Base-by-base conservation (phyloP, 2,329 filamentous ascomycete species). In the Colletotrichum sp. region DNA sequence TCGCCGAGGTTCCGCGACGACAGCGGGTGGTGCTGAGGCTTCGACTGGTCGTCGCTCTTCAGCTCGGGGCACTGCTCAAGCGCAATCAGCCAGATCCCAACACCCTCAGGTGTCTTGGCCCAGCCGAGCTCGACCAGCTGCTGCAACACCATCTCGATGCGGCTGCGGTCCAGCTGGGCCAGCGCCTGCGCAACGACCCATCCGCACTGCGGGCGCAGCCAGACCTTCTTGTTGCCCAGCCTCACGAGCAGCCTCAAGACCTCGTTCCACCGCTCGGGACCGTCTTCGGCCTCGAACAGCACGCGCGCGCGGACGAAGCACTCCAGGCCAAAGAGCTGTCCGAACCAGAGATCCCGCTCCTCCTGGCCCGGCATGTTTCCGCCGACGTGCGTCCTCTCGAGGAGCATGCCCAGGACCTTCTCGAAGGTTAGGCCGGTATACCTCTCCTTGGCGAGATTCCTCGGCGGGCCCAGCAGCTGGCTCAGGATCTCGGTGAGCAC, bases 141-240 rank as follows among this genome's bases (percentile, higher is more conserved):
- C 30, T 88, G 85, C 80, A 93, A 89, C 1, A 91, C 91, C 44
- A 64, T 59, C 72, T 92, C 90, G 72, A 89, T 86, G 79, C 90
- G 85, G 71, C 28, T 24, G 21, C 65, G 64, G 49, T 87, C 86
- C 87, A 91, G 91, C 80, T 93, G 92, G 36, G 90, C 89, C 49
- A 97, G 84, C 16, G 93, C 92, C 81, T 95, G 92, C 60, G 94
- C 93, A 30, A 98, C 88, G 64, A 97, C 92, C 89, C 93, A 95
- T 36, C 95, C 95, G 80, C 95, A 98, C 83, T 98, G 95, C 80
- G 96, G 93, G 77, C 95, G 92, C 79, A 99, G 89, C 96, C 96
- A 98, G 36, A 95, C 92, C 84, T 98, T 98, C 85, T 95, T 95
- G 80, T 92, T 91, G 55, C 94, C 92, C 76, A 98, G 89, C 77